Percentiles rank a stretch among this genome's conserved stretches.
phyloP scores from a whole-genome alignment of 306 rosid genomes.

The Mucuna pruriens region DNA sequence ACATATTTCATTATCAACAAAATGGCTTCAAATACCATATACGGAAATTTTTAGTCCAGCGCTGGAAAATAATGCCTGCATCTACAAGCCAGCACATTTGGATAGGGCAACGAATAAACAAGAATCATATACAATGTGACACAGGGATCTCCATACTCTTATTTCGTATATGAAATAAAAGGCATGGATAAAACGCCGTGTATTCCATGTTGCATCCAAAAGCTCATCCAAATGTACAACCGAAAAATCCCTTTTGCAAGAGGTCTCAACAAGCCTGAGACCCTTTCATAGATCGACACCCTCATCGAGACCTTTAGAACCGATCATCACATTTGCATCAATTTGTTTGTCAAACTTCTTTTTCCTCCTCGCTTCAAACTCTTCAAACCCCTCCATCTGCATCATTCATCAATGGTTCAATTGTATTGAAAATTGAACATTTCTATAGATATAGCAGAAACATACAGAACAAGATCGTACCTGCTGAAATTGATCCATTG shows the following conservation, averaged over 20 bases:
- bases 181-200: slow-evolving; percentile 14
- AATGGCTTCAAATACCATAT: slow-evolving; percentile 19
- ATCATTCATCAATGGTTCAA: slow-evolving; percentile 6
- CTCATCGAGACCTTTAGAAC: slow-evolving; percentile 94
- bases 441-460: not conserved
- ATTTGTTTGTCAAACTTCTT: slow-evolving; percentile 96
- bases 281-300: slow-evolving; percentile 78
- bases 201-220: slow-evolving; percentile 27
- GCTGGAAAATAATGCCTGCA: slow-evolving; percentile 7
- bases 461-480: slow-evolving; percentile 44
- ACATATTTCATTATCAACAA: slow-evolving; percentile 30
- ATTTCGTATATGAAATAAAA: slow-evolving; percentile 30
- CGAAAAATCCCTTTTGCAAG: slow-evolving; percentile 14
- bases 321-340: slow-evolving; percentile 86
- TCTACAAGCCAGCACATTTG: slow-evolving; percentile 42
- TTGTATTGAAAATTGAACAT: slow-evolving; percentile 34
- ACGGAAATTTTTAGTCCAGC: slow-evolving; percentile 6
- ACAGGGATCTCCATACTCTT: not conserved
- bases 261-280: not conserved
- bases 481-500: slow-evolving; percentile 95
- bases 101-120: not conserved
- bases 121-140: slow-evolving; percentile 36
- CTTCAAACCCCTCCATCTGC: slow-evolving; percentile 95
- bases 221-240: slow-evolving; percentile 41
- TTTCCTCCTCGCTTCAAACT: slow-evolving; percentile 88